phyloP scores from a whole-genome alignment of 768 basidiomycete genomes.

The Filobasidium floriforme region DNA sequence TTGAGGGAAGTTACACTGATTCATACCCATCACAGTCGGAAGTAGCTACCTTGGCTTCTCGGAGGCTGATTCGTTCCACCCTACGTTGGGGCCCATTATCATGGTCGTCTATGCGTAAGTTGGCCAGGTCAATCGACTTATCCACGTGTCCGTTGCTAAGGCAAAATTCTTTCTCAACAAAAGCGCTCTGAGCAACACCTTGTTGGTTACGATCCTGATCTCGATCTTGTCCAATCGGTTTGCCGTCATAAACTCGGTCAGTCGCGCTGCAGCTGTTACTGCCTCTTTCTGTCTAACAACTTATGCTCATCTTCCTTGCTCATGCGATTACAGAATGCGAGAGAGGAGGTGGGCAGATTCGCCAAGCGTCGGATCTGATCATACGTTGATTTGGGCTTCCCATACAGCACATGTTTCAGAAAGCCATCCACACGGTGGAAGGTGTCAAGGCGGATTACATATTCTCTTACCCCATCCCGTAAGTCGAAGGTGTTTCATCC shows the following conservation, averaged over 20 bases:
- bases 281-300: not conserved
- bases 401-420: conserved; percentile 72
- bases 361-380: not conserved
- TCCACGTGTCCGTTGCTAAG: not conserved
- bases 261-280: conserved; percentile 23
- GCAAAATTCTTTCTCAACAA: not conserved
- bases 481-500: not conserved
- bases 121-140: not conserved
- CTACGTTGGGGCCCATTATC: conserved; percentile 42
- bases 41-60: conserved; percentile 34
- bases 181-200: conserved; percentile 33
- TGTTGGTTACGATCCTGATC: conserved; percentile 57
- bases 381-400: not conserved
- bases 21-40: conserved; percentile 18
- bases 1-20: not conserved
- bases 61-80: conserved; percentile 40
- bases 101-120: conserved; percentile 43
- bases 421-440: conserved; percentile 76
- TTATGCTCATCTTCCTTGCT: not conserved
- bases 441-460: conserved; percentile 83
- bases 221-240: conserved; percentile 87
- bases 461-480: conserved; percentile 82
- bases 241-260: conserved; percentile 61
- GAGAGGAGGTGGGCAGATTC: conserved; percentile 51
- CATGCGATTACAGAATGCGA: conserved; percentile 50